phyloP scores from a whole-genome alignment of 805 yeast species.

The Cyberlindnera mrakii region DNA sequence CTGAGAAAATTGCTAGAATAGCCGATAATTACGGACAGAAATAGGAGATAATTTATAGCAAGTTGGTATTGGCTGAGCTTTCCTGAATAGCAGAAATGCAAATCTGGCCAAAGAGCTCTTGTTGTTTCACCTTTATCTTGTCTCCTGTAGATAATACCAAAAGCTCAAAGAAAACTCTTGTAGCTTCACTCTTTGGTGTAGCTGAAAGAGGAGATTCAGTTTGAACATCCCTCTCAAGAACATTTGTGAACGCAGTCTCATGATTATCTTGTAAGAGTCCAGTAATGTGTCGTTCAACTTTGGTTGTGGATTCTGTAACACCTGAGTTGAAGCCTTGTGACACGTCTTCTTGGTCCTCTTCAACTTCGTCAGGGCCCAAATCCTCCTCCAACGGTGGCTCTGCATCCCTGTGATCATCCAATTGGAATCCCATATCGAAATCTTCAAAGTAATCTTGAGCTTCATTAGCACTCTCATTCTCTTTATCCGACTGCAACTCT shows the following conservation, averaged over 20 bases:
- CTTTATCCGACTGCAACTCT: slow-evolving; percentile 13
- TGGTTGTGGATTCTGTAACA: slow-evolving; percentile 43
- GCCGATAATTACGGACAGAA: too few relatives aligned
- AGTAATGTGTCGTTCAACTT: slow-evolving; percentile 27
- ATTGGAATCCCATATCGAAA: slow-evolving; percentile 25
- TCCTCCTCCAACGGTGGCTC: slow-evolving; percentile 5
- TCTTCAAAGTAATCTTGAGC: slow-evolving; percentile 8
- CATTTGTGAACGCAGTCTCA: slow-evolving; percentile 28
- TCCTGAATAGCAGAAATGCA: slow-evolving; percentile 3
- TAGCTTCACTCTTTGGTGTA: slow-evolving; percentile 50
- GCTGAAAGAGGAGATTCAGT: slow-evolving; percentile 26
- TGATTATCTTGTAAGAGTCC: slow-evolving; percentile 1
- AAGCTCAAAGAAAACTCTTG: slow-evolving; percentile 74
- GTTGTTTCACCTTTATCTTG: slow-evolving; percentile 59
- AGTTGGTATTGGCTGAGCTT: too few relatives aligned
- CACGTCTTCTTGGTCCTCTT: slow-evolving; percentile 20
- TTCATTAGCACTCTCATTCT: slow-evolving; percentile 1
- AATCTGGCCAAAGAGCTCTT: slow-evolving; percentile 54
- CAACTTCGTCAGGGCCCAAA: slow-evolving; percentile 2
- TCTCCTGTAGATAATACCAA: slow-evolving; percentile 76
- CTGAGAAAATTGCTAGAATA: background rate
- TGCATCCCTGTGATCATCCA: slow-evolving; percentile 24
- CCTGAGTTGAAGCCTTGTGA: slow-evolving; percentile 19
- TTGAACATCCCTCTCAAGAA: slow-evolving; percentile 28
- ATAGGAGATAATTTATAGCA: too few relatives aligned